These are phyloP conservation scores for Didymella keratinophila DNA, from an alignment of 2,329 filamentous ascomycete species.

Conservation along the genomic window DNA sequence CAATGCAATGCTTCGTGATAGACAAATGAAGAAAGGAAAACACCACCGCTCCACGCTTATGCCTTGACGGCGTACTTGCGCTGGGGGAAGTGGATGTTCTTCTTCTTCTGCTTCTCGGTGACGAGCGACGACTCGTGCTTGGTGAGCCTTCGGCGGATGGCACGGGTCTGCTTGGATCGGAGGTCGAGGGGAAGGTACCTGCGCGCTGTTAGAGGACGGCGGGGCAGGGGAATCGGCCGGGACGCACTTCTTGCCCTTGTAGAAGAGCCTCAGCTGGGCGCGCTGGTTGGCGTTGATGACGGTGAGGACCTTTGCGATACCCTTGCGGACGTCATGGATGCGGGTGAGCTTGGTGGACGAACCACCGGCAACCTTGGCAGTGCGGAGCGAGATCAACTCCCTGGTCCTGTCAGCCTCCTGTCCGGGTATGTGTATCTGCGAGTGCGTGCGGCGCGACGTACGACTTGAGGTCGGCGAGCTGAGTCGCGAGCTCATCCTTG, in stretches of 20 bases:
- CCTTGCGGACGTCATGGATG: constrained; percentile 96
- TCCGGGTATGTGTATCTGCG: constrained; percentile 20
- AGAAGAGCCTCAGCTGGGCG: constrained; percentile 91
- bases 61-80: constrained; percentile 99
- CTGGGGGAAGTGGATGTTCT: constrained; percentile 93
- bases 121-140: constrained; percentile 85
- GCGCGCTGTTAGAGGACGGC: constrained; percentile 32
- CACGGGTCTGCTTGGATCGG: constrained; percentile 97
- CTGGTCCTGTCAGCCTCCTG: constrained; percentile 45
- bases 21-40: constrained; percentile 49
- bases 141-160: constrained; percentile 93
- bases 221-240: constrained; percentile 7
- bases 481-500: constrained; percentile 97
- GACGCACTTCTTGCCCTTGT: constrained; percentile 93
- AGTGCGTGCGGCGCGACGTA: constrained; percentile 32
- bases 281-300: constrained; percentile 99
- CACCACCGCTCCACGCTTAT: constrained; percentile 45
- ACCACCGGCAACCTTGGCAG: constrained; percentile 95
- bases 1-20: constrained; percentile 54
- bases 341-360: constrained; percentile 87
- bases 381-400: constrained; percentile 94
- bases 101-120: constrained; percentile 97
- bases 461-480: constrained; percentile 51
- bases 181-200: constrained; percentile 94
- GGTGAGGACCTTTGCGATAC: constrained; percentile 97